Percentiles rank a stretch among this genome's conserved stretches.
phyloP scores from a whole-genome alignment of 2,329 filamentous ascomycete species.

The Cladobotryum mycophilum region DNA sequence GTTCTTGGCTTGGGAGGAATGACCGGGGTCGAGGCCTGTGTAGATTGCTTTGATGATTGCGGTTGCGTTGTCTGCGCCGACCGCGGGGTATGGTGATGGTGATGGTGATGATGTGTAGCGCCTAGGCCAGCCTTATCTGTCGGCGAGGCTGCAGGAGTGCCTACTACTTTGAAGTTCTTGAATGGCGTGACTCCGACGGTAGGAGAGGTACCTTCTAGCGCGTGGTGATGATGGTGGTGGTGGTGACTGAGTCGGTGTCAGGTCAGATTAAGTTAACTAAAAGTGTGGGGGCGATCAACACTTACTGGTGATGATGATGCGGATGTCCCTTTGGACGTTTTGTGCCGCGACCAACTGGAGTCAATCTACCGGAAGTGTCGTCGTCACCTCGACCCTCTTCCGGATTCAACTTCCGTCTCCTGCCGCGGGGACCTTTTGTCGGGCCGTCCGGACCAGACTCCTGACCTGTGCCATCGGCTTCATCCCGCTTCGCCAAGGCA shows the following conservation, averaged over 20 bases:
- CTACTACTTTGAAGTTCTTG: conserved; percentile 44
- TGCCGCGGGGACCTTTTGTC: conserved; percentile 47
- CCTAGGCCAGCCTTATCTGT: conserved; percentile 30
- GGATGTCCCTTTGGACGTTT: conserved; percentile 63
- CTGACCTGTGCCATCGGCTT: conserved; percentile 36
- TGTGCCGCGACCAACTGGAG: conserved; percentile 52
- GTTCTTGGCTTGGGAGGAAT: conserved; percentile 57
- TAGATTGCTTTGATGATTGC: conserved; percentile 20
- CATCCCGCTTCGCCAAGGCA: conserved; percentile 46
- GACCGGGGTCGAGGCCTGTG: conserved; percentile 17
- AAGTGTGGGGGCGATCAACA: conserved; percentile 14
- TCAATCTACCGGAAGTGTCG: conserved; percentile 54
- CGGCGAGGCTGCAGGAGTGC: conserved; percentile 39
- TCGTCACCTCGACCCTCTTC: conserved; percentile 65
- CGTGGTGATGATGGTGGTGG: conserved; percentile 56
- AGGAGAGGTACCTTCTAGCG: conserved; percentile 40
- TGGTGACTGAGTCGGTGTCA: conserved; percentile 34
- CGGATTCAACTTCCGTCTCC: conserved; percentile 68
- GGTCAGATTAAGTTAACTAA: neutral
- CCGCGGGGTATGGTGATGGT: conserved; percentile 33
- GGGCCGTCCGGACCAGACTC: conserved; percentile 42
- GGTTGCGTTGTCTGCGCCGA: conserved; percentile 24
- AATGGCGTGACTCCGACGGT: conserved; percentile 37
- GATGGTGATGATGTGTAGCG: conserved; percentile 38
- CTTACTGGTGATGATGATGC: conserved; percentile 64